Percentiles rank a stretch among this genome's conserved stretches.
These are phyloP conservation scores for Penicillium alfredii DNA, from an alignment of 495 filamentous ascomycete genomes.

Conservation along the genomic window DNA sequence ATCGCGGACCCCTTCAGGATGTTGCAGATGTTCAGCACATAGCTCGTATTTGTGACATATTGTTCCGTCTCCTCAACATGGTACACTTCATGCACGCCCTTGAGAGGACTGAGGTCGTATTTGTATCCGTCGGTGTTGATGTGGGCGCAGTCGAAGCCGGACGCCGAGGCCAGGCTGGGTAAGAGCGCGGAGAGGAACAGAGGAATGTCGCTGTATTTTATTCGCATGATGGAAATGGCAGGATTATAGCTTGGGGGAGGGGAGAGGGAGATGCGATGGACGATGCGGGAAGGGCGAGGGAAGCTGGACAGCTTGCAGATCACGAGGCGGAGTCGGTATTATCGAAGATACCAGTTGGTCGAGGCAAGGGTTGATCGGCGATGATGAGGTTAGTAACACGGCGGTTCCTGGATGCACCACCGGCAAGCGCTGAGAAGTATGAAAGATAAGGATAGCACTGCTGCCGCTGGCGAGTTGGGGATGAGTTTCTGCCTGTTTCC, in stretches of 20 bases:
- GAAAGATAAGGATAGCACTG: too few species aligned
- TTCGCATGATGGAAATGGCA: constrained; percentile 31
- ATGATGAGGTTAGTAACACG: too few species aligned
- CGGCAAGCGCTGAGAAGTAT: too few species aligned
- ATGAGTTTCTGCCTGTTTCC: too few species aligned
- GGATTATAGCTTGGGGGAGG: constrained; percentile 2
- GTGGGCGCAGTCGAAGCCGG: constrained; percentile 58
- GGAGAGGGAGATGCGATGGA: constrained; percentile 1
- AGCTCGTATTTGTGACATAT: constrained; percentile 63
- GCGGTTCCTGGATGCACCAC: too few species aligned
- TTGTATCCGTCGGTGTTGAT: constrained; percentile 49
- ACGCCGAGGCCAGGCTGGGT: constrained; percentile 33
- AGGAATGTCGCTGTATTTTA: constrained; percentile 27
- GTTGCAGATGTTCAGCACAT: constrained; percentile 80
- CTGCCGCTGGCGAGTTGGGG: too few species aligned
- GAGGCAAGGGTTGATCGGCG: too few species aligned
- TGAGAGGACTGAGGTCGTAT: constrained; percentile 62
- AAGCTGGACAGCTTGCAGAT: too few species aligned
- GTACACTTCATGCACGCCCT: constrained; percentile 70
- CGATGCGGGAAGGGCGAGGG: not conserved
- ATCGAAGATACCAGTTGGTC: too few species aligned
- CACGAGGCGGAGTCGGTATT: too few species aligned
- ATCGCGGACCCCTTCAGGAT: constrained; percentile 51
- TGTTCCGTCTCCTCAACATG: constrained; percentile 45
- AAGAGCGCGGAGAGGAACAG: constrained; percentile 46